Base-by-base conservation (phyloP, 345 rosid genomes). In the Triadica sebifera region DNA sequence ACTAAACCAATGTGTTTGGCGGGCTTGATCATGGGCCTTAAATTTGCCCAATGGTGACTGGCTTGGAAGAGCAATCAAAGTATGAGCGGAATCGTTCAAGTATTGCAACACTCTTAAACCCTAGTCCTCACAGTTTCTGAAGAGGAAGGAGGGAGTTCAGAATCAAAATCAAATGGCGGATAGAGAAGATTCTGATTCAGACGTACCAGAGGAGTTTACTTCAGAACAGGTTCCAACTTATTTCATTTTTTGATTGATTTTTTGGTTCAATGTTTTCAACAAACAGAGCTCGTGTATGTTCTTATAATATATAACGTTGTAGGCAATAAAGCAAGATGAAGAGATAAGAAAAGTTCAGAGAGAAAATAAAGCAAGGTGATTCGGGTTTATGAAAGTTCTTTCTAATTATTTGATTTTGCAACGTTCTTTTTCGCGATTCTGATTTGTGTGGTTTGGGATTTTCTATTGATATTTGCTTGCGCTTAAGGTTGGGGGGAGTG, bases 131-230 rank as follows among this genome's bases (percentile, higher is more conserved):
- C 45, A 47, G 8, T 41, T 71, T 25, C 8, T 7, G 34, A 34
- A 49, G 73, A 29, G 37, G 16, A 51, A 37, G 38, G 68, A 34
- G 29, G 15, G 22, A 51, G 64, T 59, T 43, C 57, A 12, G 34
- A 50, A 63, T 49, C 39, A 45, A 24, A 25, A 50, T 22, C 15
- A 43, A 24, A 86, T 90, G 98, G 83, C 86, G 74, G 85, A 75
- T 13, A 80, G 72, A 59, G 86, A 82, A 70, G 91, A 83, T 20
- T 80, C 79, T 17, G 88, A 86, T 29, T 89, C 90, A 8, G 92
- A 90, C 46, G 87, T 87, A 37, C 98, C 98, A 0, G 98, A 94
- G 84, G 97, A 91, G 71, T 82, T 90, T 67, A 85, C 93, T 4
- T 83, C 85, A 24, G 92, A 90, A 70, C 97, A 94, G 97, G 97